Evolutionary conservation across 345 rosid genomes (phyloP).

Genomic region (Fremontodendron californicum): DNA sequence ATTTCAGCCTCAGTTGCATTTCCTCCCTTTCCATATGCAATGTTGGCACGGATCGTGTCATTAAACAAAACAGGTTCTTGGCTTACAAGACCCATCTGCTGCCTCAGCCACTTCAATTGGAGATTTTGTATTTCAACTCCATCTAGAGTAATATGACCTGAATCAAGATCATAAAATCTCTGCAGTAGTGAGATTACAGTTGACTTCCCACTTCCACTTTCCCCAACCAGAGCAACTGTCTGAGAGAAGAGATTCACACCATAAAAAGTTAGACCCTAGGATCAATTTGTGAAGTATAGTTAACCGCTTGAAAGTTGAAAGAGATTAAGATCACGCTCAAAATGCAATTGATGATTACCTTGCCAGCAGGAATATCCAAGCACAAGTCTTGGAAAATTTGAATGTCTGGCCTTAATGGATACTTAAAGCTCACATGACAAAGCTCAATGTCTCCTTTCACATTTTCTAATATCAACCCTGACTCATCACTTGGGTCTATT

Average conservation of each 20-base stretch:
- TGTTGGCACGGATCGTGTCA: constrained; percentile 58
- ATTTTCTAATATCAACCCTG: constrained; percentile 42
- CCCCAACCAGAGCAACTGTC: constrained; percentile 78
- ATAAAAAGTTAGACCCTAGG: background rate
- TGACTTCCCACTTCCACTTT: constrained; percentile 78
- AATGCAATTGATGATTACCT: constrained; percentile 32
- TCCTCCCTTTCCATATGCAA: constrained; percentile 66
- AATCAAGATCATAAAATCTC: constrained; percentile 64
- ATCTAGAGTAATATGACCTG: constrained; percentile 57
- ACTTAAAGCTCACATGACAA: constrained; percentile 46
- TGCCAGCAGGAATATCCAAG: constrained; percentile 52
- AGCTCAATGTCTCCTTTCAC: constrained; percentile 63
- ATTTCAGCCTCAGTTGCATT: constrained; percentile 54
- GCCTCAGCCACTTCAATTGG: constrained; percentile 63
- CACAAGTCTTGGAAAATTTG: constrained; percentile 56
- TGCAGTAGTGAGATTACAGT: constrained; percentile 57
- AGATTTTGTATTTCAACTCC: constrained; percentile 57
- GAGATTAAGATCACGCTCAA: background rate
- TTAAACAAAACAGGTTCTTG: constrained; percentile 68
- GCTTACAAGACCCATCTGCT: constrained; percentile 68
- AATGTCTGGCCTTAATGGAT: constrained; percentile 69
- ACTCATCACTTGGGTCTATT: constrained; percentile 52
- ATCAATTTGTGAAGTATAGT: background rate
- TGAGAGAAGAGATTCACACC: constrained; percentile 17
- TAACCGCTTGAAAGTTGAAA: background rate